These are phyloP conservation scores for Daldinia decipiens DNA, from an alignment of 495 filamentous ascomycete species.

Conservation along the genomic window DNA sequence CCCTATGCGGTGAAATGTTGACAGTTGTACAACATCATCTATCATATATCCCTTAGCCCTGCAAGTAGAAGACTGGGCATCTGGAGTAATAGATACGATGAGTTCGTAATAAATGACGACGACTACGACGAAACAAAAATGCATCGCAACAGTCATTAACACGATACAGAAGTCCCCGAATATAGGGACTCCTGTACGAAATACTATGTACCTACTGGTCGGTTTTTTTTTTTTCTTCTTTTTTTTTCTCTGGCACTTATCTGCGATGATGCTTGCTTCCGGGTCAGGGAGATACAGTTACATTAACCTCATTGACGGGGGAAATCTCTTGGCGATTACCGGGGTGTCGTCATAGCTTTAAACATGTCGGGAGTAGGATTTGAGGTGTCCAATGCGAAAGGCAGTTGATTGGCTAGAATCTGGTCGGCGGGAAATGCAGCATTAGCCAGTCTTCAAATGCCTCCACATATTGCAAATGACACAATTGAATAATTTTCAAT, in stretches of 20 bases:
- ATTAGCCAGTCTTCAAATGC: conserved; percentile 11
- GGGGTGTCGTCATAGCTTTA: conserved; percentile 42
- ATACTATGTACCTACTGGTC: conserved; percentile 14
- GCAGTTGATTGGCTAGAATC: conserved; percentile 28
- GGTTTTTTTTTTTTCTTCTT: background rate
- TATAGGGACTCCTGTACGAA: conserved; percentile 38
- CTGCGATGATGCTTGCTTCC: conserved; percentile 23
- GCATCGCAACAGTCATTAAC: background rate
- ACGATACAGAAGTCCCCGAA: conserved; percentile 26
- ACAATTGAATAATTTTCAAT: conserved; percentile 38
- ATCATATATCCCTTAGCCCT: conserved; percentile 16
- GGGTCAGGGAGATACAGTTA: conserved; percentile 26
- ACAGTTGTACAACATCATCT: conserved; percentile 20
- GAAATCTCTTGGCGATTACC: conserved; percentile 42
- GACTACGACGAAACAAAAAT: background rate
- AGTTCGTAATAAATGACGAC: conserved; percentile 5
- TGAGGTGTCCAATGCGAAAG: conserved; percentile 36
- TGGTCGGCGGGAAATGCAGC: conserved; percentile 36
- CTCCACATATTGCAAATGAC: conserved; percentile 36
- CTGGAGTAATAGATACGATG: background rate
- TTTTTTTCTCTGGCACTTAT: background rate
- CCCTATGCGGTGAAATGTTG: conserved; percentile 16
- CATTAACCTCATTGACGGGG: conserved; percentile 32
- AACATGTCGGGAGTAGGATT: conserved; percentile 39
- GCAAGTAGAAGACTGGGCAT: background rate